Conservation (phyloP, 352 stramenopile genomes). For the Saprolegnia diclina region DNA sequence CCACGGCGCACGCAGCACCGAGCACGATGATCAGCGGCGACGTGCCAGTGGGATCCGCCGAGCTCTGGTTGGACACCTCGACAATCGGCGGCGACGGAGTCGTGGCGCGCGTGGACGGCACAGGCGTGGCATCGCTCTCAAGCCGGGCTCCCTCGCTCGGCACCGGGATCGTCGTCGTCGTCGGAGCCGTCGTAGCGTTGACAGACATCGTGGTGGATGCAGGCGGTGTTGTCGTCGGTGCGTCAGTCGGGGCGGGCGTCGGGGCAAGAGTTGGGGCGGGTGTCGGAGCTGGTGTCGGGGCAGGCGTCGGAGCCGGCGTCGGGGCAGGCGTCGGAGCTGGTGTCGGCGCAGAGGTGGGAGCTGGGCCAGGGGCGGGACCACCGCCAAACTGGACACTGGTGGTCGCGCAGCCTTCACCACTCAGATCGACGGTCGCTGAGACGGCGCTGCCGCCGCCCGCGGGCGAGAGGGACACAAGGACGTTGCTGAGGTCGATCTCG, state of each 20-base stretch:
- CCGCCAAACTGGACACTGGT: conserved; percentile 22
- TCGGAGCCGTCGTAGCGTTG: conserved; percentile 5
- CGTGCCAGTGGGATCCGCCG: background rate
- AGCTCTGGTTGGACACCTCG: background rate
- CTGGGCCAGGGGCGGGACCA: background rate
- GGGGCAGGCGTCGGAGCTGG: background rate
- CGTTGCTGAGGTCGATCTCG: conserved; percentile 16
- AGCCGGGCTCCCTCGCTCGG: background rate
- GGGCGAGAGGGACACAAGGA: conserved; percentile 10
- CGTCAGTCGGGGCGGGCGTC: background rate
- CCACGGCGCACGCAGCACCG: background rate
- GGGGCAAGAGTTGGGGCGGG: background rate
- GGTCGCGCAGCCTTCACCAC: conserved; percentile 10
- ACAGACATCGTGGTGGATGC: background rate
- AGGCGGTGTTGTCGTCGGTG: background rate
- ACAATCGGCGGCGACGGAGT: background rate
- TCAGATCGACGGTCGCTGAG: conserved; percentile 18
- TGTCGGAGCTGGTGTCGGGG: background rate
- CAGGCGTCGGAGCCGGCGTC: background rate
- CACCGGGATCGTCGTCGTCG: background rate
- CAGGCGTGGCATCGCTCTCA: background rate
- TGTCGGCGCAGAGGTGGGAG: background rate
- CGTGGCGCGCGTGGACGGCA: background rate
- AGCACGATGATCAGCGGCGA: background rate
- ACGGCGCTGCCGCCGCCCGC: conserved; percentile 8